Conservation (phyloP, 2,329 filamentous ascomycete genomes). For the Ophiostoma tasmaniense region DNA sequence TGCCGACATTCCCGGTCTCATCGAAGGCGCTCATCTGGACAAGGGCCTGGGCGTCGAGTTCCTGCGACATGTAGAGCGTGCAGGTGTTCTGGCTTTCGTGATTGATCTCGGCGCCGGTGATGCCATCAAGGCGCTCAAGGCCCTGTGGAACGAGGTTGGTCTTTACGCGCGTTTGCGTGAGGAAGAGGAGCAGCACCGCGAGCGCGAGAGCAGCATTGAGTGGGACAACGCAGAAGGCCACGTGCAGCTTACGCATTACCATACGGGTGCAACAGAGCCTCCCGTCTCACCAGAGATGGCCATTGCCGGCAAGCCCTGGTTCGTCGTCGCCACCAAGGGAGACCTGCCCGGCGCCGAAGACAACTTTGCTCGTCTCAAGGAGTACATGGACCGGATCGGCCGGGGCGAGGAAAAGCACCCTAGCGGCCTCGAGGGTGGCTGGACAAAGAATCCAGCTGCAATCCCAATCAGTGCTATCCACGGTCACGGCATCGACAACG, state of each 20-base stretch:
- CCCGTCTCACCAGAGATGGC: constrained; percentile 41
- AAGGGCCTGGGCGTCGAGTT: constrained; percentile 86
- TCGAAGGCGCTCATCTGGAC: constrained; percentile 87
- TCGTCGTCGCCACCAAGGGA: constrained; percentile 88
- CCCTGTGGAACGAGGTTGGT: constrained; percentile 83
- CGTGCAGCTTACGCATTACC: background rate
- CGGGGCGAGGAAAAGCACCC: constrained; percentile 60
- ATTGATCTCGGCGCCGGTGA: constrained; percentile 75
- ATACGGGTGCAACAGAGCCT: constrained; percentile 17
- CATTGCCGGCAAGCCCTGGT: constrained; percentile 93
- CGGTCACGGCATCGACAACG: constrained; percentile 69
- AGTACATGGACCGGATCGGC: constrained; percentile 61
- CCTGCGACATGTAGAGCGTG: constrained; percentile 86
- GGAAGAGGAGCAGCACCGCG: constrained; percentile 59
- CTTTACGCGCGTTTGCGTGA: constrained; percentile 75
- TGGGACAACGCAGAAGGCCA: constrained; percentile 34
- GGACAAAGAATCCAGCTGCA: constrained; percentile 55
- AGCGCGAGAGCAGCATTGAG: constrained; percentile 48
- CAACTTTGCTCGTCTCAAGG: constrained; percentile 62
- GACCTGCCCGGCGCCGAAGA: constrained; percentile 70
- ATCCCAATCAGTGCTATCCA: constrained; percentile 87
- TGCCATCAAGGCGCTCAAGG: constrained; percentile 67
- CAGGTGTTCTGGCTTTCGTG: constrained; percentile 87
- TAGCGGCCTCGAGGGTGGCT: constrained; percentile 50
- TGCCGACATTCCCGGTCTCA: constrained; percentile 89